Evolutionary conservation across 257 asterid genomes (phyloP).

Genomic region (Petrea volubilis): DNA sequence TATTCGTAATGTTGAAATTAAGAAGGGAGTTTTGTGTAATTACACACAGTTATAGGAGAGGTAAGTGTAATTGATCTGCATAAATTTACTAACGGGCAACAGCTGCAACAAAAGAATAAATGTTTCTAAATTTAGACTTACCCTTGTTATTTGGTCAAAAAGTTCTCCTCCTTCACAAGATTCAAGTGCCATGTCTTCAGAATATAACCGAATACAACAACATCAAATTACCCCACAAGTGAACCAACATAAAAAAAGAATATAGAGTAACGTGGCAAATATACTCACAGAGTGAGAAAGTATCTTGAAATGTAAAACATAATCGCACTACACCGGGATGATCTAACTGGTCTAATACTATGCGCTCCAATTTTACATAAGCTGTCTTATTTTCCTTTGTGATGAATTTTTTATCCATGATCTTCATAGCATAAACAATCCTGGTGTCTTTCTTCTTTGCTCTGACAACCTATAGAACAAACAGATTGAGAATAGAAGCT

Average conservation of each 20-base stretch:
- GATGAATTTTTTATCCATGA: conserved; percentile 97
- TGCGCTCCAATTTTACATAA: conserved; percentile 95
- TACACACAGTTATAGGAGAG: too few species aligned
- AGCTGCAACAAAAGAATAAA: neutral
- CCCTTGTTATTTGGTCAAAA: conserved; percentile 96
- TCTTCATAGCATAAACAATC: conserved; percentile 85
- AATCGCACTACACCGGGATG: conserved; percentile 92
- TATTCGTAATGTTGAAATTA: too few species aligned
- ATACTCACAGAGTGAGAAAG: conserved; percentile 86
- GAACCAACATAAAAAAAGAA: conserved; percentile 5
- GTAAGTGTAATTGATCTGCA: too few species aligned
- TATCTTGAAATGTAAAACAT: conserved; percentile 93
- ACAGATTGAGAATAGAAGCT: conserved; percentile 4
- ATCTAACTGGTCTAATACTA: conserved; percentile 96
- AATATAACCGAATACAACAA: conserved; percentile 24
- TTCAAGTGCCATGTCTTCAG: conserved; percentile 94
- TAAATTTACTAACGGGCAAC: neutral
- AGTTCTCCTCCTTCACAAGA: conserved; percentile 99
- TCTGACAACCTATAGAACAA: conserved; percentile 76
- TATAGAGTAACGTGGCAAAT: neutral
- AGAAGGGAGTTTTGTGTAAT: too few species aligned
- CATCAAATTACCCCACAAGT: conserved; percentile 23
- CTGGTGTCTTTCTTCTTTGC: conserved; percentile 96
- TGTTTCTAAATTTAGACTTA: conserved; percentile 34
- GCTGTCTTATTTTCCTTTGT: conserved; percentile 98